phyloP scores from a whole-genome alignment of 345 rosid species.

The Melastoma malabathricum region DNA sequence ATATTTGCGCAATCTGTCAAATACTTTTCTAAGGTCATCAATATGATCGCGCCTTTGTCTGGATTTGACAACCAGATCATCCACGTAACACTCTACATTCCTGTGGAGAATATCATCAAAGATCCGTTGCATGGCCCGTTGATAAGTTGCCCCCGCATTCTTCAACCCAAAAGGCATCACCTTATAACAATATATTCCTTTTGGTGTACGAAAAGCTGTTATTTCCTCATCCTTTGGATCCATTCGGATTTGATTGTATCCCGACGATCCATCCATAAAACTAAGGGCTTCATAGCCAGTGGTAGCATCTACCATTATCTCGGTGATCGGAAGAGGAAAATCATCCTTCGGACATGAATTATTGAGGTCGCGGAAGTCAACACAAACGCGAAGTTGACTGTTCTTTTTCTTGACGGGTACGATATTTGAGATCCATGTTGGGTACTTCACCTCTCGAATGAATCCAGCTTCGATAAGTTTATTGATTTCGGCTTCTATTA shows the following conservation, averaged over 20 bases:
- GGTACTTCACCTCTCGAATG: not conserved
- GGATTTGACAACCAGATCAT: not conserved
- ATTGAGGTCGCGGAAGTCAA: not conserved
- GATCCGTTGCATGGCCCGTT: not conserved
- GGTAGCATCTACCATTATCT: not conserved
- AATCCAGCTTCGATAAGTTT: not conserved
- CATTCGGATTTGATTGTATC: slow-evolving; percentile 1
- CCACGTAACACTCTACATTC: not conserved
- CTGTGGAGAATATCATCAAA: not conserved
- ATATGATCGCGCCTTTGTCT: not conserved
- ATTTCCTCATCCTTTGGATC: not conserved
- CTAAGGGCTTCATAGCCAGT: not conserved
- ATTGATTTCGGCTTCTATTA: not conserved
- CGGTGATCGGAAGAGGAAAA: not conserved
- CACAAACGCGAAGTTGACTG: not conserved
- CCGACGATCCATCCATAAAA: not conserved
- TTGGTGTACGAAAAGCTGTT: not conserved
- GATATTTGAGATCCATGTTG: not conserved
- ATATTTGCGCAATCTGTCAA: no score
- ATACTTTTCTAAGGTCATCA: not conserved
- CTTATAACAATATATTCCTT: not conserved
- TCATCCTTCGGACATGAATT: not conserved
- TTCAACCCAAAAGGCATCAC: not conserved
- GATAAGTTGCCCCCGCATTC: not conserved
- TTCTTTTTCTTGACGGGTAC: slow-evolving; percentile 1